Evolutionary conservation across 2,329 filamentous ascomycete genomes (phyloP).

Genomic region (Ophiostoma novo-ulmi): DNA sequence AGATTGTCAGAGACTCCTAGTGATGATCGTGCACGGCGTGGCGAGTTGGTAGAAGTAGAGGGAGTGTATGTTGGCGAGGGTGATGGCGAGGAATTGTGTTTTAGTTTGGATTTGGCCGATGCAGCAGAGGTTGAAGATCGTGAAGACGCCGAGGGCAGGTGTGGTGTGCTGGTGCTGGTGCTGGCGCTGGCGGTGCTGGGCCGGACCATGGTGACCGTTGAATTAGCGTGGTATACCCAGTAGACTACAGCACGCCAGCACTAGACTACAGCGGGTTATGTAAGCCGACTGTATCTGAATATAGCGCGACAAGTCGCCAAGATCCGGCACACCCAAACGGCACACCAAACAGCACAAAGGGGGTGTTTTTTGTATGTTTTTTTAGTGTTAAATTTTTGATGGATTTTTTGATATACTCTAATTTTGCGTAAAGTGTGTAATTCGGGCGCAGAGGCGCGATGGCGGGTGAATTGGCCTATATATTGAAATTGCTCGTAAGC

Average conservation of each 20-base stretch:
- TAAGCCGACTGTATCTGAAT: neutral
- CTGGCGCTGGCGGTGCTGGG: neutral
- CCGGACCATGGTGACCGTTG: conserved; percentile 9
- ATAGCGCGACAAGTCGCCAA: neutral
- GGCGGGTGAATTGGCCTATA: conserved; percentile 9
- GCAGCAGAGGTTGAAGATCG: neutral
- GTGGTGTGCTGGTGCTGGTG: conserved; percentile 4
- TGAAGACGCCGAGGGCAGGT: neutral
- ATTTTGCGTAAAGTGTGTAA: too few relatives aligned
- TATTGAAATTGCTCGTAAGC: neutral
- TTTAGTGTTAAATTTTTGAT: neutral
- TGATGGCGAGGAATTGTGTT: too few relatives aligned
- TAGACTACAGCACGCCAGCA: neutral
- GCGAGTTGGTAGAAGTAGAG: neutral
- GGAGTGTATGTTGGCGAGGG: neutral
- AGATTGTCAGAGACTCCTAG: neutral
- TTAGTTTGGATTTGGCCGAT: neutral
- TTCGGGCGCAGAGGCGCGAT: neutral
- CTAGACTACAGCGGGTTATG: neutral
- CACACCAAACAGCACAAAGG: neutral
- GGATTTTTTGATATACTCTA: neutral
- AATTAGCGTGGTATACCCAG: neutral
- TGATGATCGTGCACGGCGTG: conserved; percentile 6
- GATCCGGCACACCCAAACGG: conserved; percentile 8
- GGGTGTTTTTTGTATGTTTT: neutral